Percentiles rank a stretch among this genome's conserved stretches.
Evolutionary conservation across 345 rosid species (phyloP).

Genomic region (Eutrema heterophyllum): DNA sequence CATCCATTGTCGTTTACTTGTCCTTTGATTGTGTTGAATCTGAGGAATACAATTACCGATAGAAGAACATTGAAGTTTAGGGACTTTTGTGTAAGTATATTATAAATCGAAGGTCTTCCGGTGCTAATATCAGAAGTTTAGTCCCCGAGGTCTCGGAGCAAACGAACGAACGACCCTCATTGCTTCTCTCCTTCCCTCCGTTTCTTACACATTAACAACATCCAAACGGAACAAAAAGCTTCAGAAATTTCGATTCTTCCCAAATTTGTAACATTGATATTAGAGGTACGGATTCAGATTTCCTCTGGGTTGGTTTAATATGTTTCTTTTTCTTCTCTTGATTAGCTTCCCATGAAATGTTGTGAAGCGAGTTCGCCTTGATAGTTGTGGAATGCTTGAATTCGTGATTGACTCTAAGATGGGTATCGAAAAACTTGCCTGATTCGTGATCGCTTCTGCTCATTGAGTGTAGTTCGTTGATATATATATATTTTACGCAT

Average conservation of each 20-base stretch:
- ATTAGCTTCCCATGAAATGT: not conserved
- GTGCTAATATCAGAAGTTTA: not conserved
- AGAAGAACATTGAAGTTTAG: not conserved
- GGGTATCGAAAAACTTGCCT: not conserved
- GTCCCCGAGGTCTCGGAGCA: conserved; percentile 11
- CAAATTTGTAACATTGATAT: not conserved
- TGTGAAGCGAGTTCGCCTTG: not conserved
- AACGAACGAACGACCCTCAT: conserved; percentile 21
- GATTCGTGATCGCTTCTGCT: conserved; percentile 6
- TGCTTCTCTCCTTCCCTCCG: conserved; percentile 26
- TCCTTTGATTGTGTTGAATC: not conserved
- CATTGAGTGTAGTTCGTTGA: not conserved
- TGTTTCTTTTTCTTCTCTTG: not conserved
- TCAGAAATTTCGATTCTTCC: conserved; percentile 2
- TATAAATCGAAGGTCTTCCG: not conserved
- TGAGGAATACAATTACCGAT: too few species aligned
- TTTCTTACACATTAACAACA: conserved; percentile 16
- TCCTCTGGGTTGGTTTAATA: too few species aligned
- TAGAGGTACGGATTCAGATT: conserved; percentile 4
- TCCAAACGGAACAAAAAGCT: not conserved
- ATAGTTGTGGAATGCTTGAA: not conserved
- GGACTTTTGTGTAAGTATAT: not conserved
- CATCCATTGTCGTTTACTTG: not conserved
- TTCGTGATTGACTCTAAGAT: not conserved
- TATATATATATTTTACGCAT: not conserved